phyloP scores from a whole-genome alignment of 768 basidiomycete genomes.

The Podaxis sp. region DNA sequence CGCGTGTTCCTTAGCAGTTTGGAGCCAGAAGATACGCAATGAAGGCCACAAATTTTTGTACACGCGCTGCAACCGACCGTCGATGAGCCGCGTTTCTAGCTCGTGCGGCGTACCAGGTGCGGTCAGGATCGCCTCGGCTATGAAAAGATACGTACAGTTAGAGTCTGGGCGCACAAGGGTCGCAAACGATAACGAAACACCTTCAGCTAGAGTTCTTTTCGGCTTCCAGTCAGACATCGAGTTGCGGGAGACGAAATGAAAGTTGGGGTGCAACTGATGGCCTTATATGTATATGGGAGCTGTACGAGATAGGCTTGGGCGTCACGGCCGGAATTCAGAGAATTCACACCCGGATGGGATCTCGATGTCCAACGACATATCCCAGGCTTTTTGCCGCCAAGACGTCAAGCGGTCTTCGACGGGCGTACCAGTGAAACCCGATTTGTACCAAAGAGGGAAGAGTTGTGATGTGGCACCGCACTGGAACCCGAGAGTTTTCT shows the following conservation, averaged over 20 bases:
- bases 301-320: neutral
- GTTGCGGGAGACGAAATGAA: conserved; percentile 4
- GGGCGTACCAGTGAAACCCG: neutral
- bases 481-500: neutral
- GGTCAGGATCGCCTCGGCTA: conserved; percentile 36
- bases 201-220: conserved; percentile 30
- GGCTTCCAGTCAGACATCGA: conserved; percentile 30
- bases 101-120: conserved; percentile 42
- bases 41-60: conserved; percentile 56
- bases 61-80: conserved; percentile 44
- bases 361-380: neutral
- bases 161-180: neutral
- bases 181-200: conserved; percentile 17
- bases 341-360: neutral
- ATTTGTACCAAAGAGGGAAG: neutral
- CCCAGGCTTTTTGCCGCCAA: neutral
- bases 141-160: conserved; percentile 8
- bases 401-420: neutral
- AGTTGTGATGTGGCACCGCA: neutral
- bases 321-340: neutral
- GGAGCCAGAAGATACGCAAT: conserved; percentile 49
- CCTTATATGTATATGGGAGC: conserved; percentile 10
- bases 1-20: conserved; percentile 31
- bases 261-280: neutral
- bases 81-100: conserved; percentile 40